These are phyloP conservation scores for Eimeria zaria DNA, from an alignment of 169 alveolate genomes.

Conservation along the genomic window DNA sequence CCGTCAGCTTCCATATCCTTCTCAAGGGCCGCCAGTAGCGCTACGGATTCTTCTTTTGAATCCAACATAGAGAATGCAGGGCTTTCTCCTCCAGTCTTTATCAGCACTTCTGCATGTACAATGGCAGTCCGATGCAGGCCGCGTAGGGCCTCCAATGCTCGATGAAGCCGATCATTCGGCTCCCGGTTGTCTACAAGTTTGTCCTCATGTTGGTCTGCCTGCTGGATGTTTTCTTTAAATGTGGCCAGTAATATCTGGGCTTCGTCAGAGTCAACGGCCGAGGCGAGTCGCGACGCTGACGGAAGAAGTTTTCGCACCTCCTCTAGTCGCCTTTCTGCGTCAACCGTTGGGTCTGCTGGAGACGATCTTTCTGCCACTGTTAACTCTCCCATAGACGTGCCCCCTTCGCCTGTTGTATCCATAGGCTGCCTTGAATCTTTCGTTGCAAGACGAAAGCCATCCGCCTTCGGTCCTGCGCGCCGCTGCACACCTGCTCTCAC, in stretches of 20 bases:
- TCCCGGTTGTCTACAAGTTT: background rate
- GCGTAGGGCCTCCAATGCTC: conserved; percentile 45
- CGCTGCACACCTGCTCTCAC: background rate
- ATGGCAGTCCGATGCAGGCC: conserved; percentile 2
- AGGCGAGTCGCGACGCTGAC: conserved; percentile 32
- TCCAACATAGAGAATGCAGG: background rate
- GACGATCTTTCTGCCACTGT: background rate
- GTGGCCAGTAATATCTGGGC: conserved; percentile 13
- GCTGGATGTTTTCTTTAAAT: background rate
- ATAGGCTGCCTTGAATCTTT: background rate
- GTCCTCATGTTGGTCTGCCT: background rate
- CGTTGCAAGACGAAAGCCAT: background rate
- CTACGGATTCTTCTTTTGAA: background rate
- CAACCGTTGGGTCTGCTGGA: background rate
- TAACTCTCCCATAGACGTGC: background rate
- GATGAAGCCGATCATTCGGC: background rate
- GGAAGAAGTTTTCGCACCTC: conserved; percentile 10
- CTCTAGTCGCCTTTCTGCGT: background rate
- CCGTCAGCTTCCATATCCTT: background rate
- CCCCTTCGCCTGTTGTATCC: background rate
- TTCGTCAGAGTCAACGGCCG: conserved; percentile 4
- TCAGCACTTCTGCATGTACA: conserved; percentile 26
- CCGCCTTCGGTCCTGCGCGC: background rate
- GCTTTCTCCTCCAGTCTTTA: background rate
- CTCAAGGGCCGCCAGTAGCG: background rate